phyloP scores from a whole-genome alignment of 1,284 basidiomycete species.

The Cerrena zonata region DNA sequence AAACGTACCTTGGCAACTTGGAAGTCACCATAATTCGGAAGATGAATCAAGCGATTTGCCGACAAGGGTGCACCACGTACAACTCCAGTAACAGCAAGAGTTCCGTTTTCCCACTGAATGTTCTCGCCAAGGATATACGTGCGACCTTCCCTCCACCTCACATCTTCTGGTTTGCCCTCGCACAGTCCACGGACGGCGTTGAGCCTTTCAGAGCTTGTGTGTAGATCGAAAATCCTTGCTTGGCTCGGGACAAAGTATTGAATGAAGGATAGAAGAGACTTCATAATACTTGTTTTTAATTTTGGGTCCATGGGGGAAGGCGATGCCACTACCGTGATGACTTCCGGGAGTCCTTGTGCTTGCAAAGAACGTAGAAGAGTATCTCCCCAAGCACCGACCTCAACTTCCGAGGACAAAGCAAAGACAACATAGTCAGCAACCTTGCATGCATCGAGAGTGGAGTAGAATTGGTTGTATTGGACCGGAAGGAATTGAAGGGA shows the following conservation, averaged over 20 bases:
- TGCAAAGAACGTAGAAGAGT: conserved; percentile 83
- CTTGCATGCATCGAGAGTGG: conserved; percentile 81
- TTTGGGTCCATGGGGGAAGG: conserved; percentile 50
- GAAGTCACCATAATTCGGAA: conserved; percentile 88
- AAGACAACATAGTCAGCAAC: conserved; percentile 90
- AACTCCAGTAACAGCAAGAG: conserved; percentile 74
- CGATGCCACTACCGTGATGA: conserved; percentile 57
- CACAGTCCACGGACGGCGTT: conserved; percentile 70
- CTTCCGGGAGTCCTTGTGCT: conserved; percentile 73
- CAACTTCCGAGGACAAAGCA: conserved; percentile 72
- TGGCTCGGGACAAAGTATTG: conserved; percentile 93
- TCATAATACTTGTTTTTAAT: conserved; percentile 61
- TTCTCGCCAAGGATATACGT: conserved; percentile 77
- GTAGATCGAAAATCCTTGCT: conserved; percentile 57
- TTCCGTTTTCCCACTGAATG: conserved; percentile 53
- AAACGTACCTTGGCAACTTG: conserved; percentile 70
- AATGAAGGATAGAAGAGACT: conserved; percentile 87
- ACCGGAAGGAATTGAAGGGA: conserved; percentile 82
- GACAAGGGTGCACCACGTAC: conserved; percentile 78
- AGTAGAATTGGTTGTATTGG: conserved; percentile 66
- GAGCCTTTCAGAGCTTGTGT: conserved; percentile 59
- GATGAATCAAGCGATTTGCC: conserved; percentile 81
- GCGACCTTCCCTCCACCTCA: conserved; percentile 79
- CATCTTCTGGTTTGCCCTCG: conserved; percentile 72
- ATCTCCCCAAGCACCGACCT: conserved; percentile 86